A percentile compares a stretch with the other conserved stretches of the same genome.
Evolutionary conservation across 192 early-diverging fungal species (phyloP).

Genomic region (Linnemannia hyalina): DNA sequence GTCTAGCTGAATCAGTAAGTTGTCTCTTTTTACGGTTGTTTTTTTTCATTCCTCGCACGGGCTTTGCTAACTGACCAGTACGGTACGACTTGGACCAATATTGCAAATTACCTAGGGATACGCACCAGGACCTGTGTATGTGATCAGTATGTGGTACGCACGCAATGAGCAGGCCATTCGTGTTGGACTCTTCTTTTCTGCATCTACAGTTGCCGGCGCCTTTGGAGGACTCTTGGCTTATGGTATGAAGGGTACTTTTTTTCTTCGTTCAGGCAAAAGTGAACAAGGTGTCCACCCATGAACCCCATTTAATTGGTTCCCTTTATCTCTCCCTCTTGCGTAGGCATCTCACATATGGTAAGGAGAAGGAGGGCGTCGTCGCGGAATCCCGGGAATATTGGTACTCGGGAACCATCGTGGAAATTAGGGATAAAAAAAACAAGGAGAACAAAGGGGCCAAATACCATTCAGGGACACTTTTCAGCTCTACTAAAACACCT

Average conservation of each 20-base stretch:
- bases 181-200: constrained; percentile 62
- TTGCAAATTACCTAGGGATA: not conserved
- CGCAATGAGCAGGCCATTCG: constrained; percentile 63
- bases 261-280: not conserved
- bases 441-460: not conserved
- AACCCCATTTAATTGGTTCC: not conserved
- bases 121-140: not conserved
- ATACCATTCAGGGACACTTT: not conserved
- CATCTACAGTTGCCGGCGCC: constrained; percentile 62
- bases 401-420: not conserved
- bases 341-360: constrained; percentile 6
- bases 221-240: constrained; percentile 75
- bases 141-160: constrained; percentile 64
- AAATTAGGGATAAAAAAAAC: not conserved
- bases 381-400: not conserved
- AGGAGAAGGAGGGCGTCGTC: not conserved
- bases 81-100: not conserved
- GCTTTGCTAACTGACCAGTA: not conserved
- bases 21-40: not conserved
- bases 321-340: not conserved
- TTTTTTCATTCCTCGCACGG: not conserved
- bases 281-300: not conserved
- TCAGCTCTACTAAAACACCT: not conserved
- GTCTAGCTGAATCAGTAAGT: constrained; percentile 27
- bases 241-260: constrained; percentile 30